Evolutionary conservation across 805 yeast species (phyloP), one percentile per base, ranked within the genome.

Genomic region (Yamadazyma nakazawae): DNA sequence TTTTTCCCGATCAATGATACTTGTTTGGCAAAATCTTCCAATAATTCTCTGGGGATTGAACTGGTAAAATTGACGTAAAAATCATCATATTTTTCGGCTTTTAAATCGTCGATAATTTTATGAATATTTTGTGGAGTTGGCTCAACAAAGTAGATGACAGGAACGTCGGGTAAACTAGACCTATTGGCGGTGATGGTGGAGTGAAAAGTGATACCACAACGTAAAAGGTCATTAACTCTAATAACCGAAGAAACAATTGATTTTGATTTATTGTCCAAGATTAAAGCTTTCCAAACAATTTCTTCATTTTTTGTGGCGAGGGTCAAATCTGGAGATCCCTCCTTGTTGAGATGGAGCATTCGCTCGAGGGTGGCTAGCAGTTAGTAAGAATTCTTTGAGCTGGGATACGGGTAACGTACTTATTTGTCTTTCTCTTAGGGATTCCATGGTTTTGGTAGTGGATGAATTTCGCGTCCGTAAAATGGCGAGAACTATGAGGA

Each of bases 181-280:
- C 99, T 75, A 48, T 78, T 80, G 40, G 89, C 75, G 46, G 74
- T 74, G 45, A 92, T 81, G 42, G 86, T 67, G 49, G 92, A 76
- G 61, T 94, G 98, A 58, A 90, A 84, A 0, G 99, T 94, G 47
- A 94, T 84, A 9, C 99, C 99, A 60, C 88, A 87, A 54, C 85
- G 81, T 55, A 94, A 75, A 54, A 94, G 73, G 63, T 95, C 99
- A 57, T 89, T 89, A 51, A 92, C 97, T 49, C 98, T 75, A 46
- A 94, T 68, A n/a, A 94, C 92, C 6, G 96, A 86, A 2, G 97
- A 90, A 6, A 94, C 79, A 36, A 94, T 85, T 14, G 86, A 85
- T 26, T 96, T 87, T 35, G 96, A 87, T 48, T 82, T 79, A 34
- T 74, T 64, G 63, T 94, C 99, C 54, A 94, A 75, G 5, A 94